phyloP scores from a whole-genome alignment of 1,284 basidiomycete species.

The Hypsizygus ulmarius region DNA sequence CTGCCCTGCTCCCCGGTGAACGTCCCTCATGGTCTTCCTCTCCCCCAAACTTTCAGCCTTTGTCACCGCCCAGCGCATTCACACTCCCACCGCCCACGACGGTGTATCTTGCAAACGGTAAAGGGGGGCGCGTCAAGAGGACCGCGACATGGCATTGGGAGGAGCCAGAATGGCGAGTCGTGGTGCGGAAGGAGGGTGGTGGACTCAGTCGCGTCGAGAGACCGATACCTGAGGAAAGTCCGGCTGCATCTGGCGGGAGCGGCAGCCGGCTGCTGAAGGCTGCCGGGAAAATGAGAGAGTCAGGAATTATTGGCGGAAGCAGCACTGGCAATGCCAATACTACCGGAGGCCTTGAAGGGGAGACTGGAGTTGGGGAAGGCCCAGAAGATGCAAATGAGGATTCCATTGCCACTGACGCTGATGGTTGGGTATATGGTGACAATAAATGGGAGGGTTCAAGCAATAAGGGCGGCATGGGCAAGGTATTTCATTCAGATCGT shows the following conservation, averaged over 20 bases:
- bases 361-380: slow-evolving; percentile 21
- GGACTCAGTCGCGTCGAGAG: slow-evolving; percentile 54
- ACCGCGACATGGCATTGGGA: slow-evolving; percentile 84
- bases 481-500: slow-evolving; percentile 37
- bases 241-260: slow-evolving; percentile 17
- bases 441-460: slow-evolving; percentile 92
- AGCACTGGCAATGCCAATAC: background rate
- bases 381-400: slow-evolving; percentile 30
- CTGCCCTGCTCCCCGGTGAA: slow-evolving; percentile 86
- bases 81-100: slow-evolving; percentile 54
- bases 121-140: slow-evolving; percentile 55
- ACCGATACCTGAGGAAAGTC: slow-evolving; percentile 55
- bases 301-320: slow-evolving; percentile 22
- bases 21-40: slow-evolving; percentile 85
- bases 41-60: slow-evolving; percentile 43
- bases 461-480: slow-evolving; percentile 81
- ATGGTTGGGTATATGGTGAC: slow-evolving; percentile 94
- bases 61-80: slow-evolving; percentile 65
- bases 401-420: slow-evolving; percentile 67
- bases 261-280: slow-evolving; percentile 44
- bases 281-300: slow-evolving; percentile 46
- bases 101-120: slow-evolving; percentile 50
- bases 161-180: slow-evolving; percentile 82
- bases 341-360: slow-evolving; percentile 11
- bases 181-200: slow-evolving; percentile 56